These are phyloP conservation scores for Melastoma malabathricum DNA, from an alignment of 345 rosid genomes.

Conservation along the genomic window DNA sequence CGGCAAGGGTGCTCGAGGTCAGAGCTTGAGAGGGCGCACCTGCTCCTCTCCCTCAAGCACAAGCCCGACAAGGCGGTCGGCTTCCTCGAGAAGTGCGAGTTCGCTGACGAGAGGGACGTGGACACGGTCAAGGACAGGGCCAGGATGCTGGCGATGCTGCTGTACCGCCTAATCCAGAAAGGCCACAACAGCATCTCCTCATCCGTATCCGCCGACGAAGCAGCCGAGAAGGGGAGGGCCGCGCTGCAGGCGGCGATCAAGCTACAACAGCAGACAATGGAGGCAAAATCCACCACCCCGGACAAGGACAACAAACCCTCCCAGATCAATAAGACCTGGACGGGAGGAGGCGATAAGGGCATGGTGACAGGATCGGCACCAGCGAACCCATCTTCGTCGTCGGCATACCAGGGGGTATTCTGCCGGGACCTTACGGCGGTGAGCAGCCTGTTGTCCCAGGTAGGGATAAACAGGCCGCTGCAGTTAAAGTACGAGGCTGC, in stretches of 20 bases:
- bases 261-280: conserved; percentile 13
- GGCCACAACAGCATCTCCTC: conserved; percentile 55
- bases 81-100: conserved; percentile 72
- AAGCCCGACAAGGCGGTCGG: conserved; percentile 67
- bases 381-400: conserved; percentile 16
- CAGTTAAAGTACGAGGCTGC: conserved; percentile 60
- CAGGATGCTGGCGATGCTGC: conserved; percentile 66
- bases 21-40: conserved; percentile 80
- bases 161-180: conserved; percentile 71
- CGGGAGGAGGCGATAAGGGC: conserved; percentile 10
- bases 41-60: conserved; percentile 55
- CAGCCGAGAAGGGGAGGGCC: conserved; percentile 39
- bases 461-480: conserved; percentile 64
- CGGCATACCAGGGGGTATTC: conserved; percentile 69
- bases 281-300: not conserved
- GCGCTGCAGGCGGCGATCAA: conserved; percentile 32
- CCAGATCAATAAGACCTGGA: conserved; percentile 8
- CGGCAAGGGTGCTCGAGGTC: conserved; percentile 81
- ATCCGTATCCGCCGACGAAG: conserved; percentile 53
- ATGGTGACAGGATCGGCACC: not conserved
- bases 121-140: conserved; percentile 69
- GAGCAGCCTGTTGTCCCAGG: conserved; percentile 59
- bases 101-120: conserved; percentile 47
- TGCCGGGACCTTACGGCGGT: conserved; percentile 81
- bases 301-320: conserved; percentile 11